Base-by-base conservation (phyloP, 2,329 filamentous ascomycete genomes). In the Diaporthe humulicola region DNA sequence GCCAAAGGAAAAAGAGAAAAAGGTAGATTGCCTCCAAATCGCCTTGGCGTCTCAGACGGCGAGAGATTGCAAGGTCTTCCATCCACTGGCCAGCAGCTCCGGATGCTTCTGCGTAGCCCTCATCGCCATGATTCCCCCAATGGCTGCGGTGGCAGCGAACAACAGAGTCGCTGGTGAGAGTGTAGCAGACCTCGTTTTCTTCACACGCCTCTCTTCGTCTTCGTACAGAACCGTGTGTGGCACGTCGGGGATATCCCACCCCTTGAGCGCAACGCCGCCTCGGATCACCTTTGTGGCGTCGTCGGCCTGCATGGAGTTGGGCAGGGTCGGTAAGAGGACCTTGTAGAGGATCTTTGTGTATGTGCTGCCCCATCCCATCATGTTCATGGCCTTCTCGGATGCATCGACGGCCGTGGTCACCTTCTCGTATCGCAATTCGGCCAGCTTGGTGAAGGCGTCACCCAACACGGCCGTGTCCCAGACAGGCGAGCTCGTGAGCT, bases 321-420 rank as follows among this genome's bases (percentile, higher is more conserved):
- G 64, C 9, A 50, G 45, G 4, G 25, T 36, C 33, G 64, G 64
- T 3, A 69, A 3, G 14, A 69, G 45, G 33, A 69, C 48, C 48
- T 69, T 69, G 33, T 69, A 69, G 22, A 50, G 48, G 30, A 54
- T 12, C 48, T 33, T 69, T n/a, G 52, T 25, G 64, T 25, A 69
- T 14, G 33, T 15, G 17, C 14, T 69, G 42, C 64, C 33, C 64
- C 45, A 69, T 15, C 30, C 64, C 64, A 69, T 69, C 64, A 38
- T 12, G n/a, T 38, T 54, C 33, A 69, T 36, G 14, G 64, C 45
- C 15, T 54, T 36, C 33, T 69, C 45, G 48, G 64, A 69, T 12
- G 17, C 7, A 3, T 33, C 48, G 19, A 69, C 64, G 9, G 45
- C 64, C 45, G 33, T 38, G 10, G 2, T 28, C 48, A 69, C 64